phyloP scores from a whole-genome alignment of 2,329 filamentous ascomycete genomes.

The Lachnellula arida region DNA sequence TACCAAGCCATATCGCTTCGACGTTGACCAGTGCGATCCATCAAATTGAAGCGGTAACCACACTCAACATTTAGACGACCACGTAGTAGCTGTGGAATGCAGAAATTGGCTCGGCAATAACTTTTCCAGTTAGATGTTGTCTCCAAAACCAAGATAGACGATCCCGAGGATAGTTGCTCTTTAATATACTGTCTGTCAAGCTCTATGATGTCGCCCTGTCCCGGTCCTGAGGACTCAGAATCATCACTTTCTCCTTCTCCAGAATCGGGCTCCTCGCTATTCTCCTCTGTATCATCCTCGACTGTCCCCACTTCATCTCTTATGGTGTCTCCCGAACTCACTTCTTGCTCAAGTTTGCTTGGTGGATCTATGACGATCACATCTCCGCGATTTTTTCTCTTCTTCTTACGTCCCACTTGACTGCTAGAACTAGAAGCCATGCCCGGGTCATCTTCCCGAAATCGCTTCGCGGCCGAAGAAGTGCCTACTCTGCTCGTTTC shows the following conservation, averaged over 20 bases:
- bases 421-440: slow-evolving; percentile 14
- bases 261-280: slow-evolving; percentile 8
- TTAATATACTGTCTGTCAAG: slow-evolving; percentile 10
- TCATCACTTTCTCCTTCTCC: slow-evolving; percentile 8
- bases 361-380: slow-evolving; percentile 6
- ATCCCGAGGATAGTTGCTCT: slow-evolving; percentile 9
- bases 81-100: slow-evolving; percentile 10
- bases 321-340: slow-evolving; percentile 9
- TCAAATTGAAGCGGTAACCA: slow-evolving; percentile 10
- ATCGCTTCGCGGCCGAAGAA: slow-evolving; percentile 8
- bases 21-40: slow-evolving; percentile 9
- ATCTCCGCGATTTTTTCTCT: slow-evolving; percentile 9
- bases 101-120: slow-evolving; percentile 11
- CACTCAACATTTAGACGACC: slow-evolving; percentile 8
- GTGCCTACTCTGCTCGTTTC: slow-evolving; percentile 7
- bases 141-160: slow-evolving; percentile 9
- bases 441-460: slow-evolving; percentile 6
- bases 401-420: slow-evolving; percentile 7
- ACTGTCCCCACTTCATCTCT: slow-evolving; percentile 10
- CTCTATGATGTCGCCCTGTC: slow-evolving; percentile 11
- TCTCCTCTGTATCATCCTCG: slow-evolving; percentile 10
- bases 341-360: slow-evolving; percentile 11
- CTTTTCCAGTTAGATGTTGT: slow-evolving; percentile 10
- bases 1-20: slow-evolving; percentile 25
- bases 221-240: slow-evolving; percentile 8